Evolutionary conservation across 139 green algal species (phyloP).

Genomic region (Medakamo hakoo): DNA sequence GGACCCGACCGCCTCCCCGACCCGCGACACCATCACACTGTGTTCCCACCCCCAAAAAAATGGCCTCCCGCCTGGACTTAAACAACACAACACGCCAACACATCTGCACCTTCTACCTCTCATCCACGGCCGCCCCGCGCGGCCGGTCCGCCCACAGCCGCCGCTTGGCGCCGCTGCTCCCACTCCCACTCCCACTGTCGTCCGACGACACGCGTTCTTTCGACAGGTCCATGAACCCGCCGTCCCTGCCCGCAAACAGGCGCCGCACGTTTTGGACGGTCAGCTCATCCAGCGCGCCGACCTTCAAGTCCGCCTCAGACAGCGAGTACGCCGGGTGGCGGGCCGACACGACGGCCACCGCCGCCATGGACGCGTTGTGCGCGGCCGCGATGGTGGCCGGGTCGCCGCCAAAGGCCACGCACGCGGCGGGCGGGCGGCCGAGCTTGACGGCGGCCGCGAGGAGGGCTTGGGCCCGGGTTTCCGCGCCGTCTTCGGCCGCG

Average conservation of each 20-base stretch:
- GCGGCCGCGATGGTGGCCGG: constrained; percentile 56
- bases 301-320: constrained; percentile 2
- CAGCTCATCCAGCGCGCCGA: constrained; percentile 2
- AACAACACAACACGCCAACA: not conserved
- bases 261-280: constrained; percentile 9
- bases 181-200: not conserved
- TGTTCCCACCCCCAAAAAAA: too few relatives aligned
- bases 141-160: too few relatives aligned
- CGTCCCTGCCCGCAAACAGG: constrained; percentile 4
- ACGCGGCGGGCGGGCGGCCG: constrained; percentile 57
- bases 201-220: not conserved
- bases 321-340: not conserved
- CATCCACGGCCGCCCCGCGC: not conserved
- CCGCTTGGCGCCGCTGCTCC: too few relatives aligned
- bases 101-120: not conserved
- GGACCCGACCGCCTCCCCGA: too few relatives aligned
- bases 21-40: too few relatives aligned
- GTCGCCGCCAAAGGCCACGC: constrained; percentile 55
- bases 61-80: not conserved
- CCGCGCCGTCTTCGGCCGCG: constrained; percentile 69
- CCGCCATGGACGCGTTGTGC: constrained; percentile 84
- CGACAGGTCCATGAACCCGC: constrained; percentile 8
- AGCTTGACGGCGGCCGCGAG: constrained; percentile 71
- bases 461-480: constrained; percentile 51
- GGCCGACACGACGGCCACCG: constrained; percentile 13